A percentile compares a stretch with the other conserved stretches of the same genome.
Evolutionary conservation across 164 flowering plant species (phyloP).

Genomic region (Stephania cephalantha): DNA sequence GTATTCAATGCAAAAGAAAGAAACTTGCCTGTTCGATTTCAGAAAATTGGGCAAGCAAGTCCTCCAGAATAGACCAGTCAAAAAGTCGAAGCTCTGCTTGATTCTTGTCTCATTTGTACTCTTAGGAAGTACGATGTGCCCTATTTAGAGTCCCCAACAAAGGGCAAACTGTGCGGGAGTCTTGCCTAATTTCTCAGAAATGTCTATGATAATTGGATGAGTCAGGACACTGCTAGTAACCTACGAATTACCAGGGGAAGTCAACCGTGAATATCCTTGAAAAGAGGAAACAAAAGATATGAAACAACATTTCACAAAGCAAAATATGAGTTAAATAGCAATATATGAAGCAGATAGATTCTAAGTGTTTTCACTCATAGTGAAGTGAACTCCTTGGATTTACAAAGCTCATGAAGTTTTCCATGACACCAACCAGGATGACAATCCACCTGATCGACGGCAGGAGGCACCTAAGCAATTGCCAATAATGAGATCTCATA

Average conservation of each 20-base stretch:
- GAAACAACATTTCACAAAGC: not conserved
- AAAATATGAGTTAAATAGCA: not conserved
- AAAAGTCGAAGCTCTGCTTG: constrained; percentile 63
- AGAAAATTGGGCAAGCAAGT: constrained; percentile 50
- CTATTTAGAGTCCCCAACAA: constrained; percentile 84
- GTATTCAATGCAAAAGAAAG: not conserved
- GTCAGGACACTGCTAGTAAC: constrained; percentile 45
- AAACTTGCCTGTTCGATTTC: constrained; percentile 65
- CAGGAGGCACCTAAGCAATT: constrained; percentile 69
- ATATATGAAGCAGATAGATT: not conserved
- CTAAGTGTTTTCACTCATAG: constrained; percentile 42
- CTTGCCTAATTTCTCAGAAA: constrained; percentile 64
- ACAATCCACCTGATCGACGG: constrained; percentile 81
- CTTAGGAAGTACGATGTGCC: constrained; percentile 81
- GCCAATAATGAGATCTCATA: constrained; percentile 15
- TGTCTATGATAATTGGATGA: constrained; percentile 41
- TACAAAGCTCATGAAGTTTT: constrained; percentile 48
- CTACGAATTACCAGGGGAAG: constrained; percentile 56
- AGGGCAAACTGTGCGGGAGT: constrained; percentile 73
- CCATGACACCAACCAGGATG: constrained; percentile 73
- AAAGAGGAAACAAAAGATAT: not conserved
- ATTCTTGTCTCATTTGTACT: constrained; percentile 59
- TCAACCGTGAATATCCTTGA: constrained; percentile 82
- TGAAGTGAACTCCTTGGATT: constrained; percentile 59
- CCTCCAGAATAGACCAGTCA: constrained; percentile 76